Conservation (phyloP, 306 rosid genomes). For the Fragaria iinumae region DNA sequence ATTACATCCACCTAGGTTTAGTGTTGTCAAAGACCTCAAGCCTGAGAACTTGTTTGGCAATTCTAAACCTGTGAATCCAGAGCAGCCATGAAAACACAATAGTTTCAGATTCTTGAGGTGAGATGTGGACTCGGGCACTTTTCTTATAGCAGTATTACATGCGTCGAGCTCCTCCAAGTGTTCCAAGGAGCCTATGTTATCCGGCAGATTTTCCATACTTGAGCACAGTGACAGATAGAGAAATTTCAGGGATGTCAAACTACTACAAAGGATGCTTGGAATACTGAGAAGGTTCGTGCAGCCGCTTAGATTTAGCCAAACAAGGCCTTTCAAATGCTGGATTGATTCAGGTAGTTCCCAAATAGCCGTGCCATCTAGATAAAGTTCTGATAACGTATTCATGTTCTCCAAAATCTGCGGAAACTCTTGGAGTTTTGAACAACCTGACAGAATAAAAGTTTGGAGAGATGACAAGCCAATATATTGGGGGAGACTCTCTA, state of each 20-base stretch:
- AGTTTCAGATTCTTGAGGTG: constrained; percentile 3
- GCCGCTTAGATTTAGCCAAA: neutral
- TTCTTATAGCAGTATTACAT: constrained; percentile 13
- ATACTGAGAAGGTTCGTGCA: neutral
- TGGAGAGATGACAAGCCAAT: neutral
- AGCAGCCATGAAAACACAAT: constrained; percentile 9
- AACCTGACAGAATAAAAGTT: constrained; percentile 2
- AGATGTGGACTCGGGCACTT: neutral
- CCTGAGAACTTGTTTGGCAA: neutral
- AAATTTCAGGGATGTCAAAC: constrained; percentile 1
- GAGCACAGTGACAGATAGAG: constrained; percentile 5
- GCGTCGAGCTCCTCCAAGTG: constrained; percentile 21
- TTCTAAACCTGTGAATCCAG: neutral
- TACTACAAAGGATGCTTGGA: constrained; percentile 1
- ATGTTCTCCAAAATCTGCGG: constrained; percentile 8
- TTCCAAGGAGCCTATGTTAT: constrained; percentile 15
- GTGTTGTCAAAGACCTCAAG: neutral
- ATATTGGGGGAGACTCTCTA: neutral
- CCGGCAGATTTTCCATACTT: neutral
- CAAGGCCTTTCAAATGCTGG: neutral
- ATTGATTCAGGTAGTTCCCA: constrained; percentile 2
- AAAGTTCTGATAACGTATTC: neutral
- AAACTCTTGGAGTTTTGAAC: constrained; percentile 10
- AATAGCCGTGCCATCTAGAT: constrained; percentile 10
- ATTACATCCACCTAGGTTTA: constrained; percentile 17